Percentiles rank a stretch among this genome's conserved stretches.
Evolutionary conservation across 768 basidiomycete species (phyloP).

Genomic region (Fomitopsis serialis): DNA sequence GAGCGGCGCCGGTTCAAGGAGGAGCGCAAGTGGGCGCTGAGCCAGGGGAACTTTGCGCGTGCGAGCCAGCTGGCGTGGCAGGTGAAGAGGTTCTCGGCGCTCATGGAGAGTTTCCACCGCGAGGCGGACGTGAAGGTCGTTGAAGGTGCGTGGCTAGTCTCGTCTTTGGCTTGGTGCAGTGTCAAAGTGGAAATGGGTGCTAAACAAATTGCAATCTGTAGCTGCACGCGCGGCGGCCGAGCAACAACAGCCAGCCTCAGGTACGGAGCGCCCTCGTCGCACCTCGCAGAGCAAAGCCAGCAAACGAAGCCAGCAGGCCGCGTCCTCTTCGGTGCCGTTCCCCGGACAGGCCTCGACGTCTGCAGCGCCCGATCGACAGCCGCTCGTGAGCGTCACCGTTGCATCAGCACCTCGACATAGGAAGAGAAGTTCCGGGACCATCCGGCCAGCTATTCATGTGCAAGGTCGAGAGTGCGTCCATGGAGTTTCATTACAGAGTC

Average conservation of each 20-base stretch:
- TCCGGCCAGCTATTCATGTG: conserved; percentile 22
- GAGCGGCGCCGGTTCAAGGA: conserved; percentile 81
- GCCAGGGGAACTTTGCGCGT: conserved; percentile 69
- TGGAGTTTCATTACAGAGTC: neutral
- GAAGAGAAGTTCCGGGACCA: conserved; percentile 18
- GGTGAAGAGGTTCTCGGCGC: conserved; percentile 71
- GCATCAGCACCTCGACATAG: conserved; percentile 12
- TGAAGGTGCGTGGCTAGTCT: conserved; percentile 42
- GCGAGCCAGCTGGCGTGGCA: conserved; percentile 81
- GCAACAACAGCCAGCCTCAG: neutral
- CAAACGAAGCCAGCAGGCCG: neutral
- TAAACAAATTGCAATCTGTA: neutral
- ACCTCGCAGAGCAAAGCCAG: neutral
- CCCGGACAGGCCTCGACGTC: neutral
- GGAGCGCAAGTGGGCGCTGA: conserved; percentile 82
- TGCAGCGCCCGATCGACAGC: conserved; percentile 6
- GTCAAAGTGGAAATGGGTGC: neutral
- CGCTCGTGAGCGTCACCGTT: conserved; percentile 21
- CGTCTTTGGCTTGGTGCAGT: neutral
- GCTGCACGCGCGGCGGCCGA: conserved; percentile 16
- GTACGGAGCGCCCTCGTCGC: neutral
- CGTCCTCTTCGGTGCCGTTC: neutral
- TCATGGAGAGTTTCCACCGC: conserved; percentile 75
- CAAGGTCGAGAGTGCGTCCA: conserved; percentile 21
- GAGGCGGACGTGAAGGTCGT: conserved; percentile 69